Evolutionary conservation across 192 early-diverging fungal genomes (phyloP), one percentile per base, ranked within the genome.

Genomic region (Podila clonocystis): DNA sequence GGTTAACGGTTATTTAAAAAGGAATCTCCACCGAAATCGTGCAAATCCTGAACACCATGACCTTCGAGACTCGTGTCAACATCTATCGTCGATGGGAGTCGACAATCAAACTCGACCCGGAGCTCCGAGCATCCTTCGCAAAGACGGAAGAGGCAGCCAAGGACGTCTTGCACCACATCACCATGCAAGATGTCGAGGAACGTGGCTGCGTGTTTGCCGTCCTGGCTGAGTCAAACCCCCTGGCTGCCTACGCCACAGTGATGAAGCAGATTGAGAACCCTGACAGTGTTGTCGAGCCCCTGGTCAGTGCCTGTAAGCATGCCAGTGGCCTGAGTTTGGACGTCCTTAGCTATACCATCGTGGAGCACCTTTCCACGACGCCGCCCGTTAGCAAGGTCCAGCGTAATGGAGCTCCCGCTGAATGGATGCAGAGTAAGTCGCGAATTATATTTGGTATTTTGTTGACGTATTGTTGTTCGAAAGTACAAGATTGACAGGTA

Each of bases 41-140:
- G 93, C 73, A 82, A 24, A 59, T 96, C 0, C 64, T 96, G 9
- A 86, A 86, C 12, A 64, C 68, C 6, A 83, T 90, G 28, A 82
- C 86, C 15, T 93, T 88, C 49, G 75, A 87, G 70, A 86, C 83
- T 50, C 85, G 95, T 9, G 94, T 87, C 62, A 85, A 84, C 0
- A 79, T 95, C 2, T 96, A 96, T 75, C 91, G 91, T 3, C 92
- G 94, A 74, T 96, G 95, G 95, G 85, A 88, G 19, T 89, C 85
- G 4, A 78, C 89, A 26, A 88, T 90, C 50, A 80, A 87, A 15
- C 65, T 75, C 22, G 85, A 84, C 19, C 86, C 89, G 0, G 90
- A 92, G 63, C 72, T 92, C 34, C 63, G 74, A 45, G 74, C 90
- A 0, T 72, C 83, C 1, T 82, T 84, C 26, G 85, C 82, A 0